These are phyloP conservation scores for Fonsecaea nubica DNA, from an alignment of 2,329 filamentous ascomycete species.

Conservation along the genomic window DNA sequence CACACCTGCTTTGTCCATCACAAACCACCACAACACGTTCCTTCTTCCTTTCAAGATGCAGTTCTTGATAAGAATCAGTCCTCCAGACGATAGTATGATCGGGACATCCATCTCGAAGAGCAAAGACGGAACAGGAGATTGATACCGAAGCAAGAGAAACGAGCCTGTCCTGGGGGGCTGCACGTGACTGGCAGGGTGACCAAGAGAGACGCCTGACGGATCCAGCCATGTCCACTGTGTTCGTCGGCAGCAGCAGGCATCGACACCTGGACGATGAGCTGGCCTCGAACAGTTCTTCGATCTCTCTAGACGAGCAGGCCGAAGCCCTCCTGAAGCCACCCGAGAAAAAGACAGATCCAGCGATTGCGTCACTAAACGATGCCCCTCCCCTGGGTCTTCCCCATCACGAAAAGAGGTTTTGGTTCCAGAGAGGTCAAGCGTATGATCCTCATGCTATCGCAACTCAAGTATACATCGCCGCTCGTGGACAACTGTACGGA, in stretches of 20 bases:
- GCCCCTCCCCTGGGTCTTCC: conserved; percentile 16
- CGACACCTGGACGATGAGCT: conserved; percentile 4
- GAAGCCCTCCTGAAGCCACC: conserved; percentile 15
- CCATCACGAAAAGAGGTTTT: conserved; percentile 35
- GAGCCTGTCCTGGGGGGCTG: background rate
- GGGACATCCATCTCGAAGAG: background rate
- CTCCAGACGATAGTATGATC: background rate
- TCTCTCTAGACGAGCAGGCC: conserved; percentile 21
- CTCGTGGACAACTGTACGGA: background rate
- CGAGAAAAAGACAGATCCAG: conserved; percentile 1
- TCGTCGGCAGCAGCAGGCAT: conserved; percentile 12
- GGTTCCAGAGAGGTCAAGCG: conserved; percentile 41
- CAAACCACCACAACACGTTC: background rate
- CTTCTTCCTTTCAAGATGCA: background rate
- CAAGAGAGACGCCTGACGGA: background rate
- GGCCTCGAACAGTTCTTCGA: conserved; percentile 9
- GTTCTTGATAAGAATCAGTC: background rate
- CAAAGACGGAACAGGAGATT: background rate
- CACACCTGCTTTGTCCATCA: background rate
- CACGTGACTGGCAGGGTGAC: background rate
- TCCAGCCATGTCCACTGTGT: conserved; percentile 17
- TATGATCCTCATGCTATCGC: conserved; percentile 44
- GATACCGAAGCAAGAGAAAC: background rate
- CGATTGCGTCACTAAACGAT: background rate
- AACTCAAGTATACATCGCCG: conserved; percentile 29